Evolutionary conservation across 495 filamentous ascomycete species (phyloP).

Genomic region (Aspergillus coremiiformis): DNA sequence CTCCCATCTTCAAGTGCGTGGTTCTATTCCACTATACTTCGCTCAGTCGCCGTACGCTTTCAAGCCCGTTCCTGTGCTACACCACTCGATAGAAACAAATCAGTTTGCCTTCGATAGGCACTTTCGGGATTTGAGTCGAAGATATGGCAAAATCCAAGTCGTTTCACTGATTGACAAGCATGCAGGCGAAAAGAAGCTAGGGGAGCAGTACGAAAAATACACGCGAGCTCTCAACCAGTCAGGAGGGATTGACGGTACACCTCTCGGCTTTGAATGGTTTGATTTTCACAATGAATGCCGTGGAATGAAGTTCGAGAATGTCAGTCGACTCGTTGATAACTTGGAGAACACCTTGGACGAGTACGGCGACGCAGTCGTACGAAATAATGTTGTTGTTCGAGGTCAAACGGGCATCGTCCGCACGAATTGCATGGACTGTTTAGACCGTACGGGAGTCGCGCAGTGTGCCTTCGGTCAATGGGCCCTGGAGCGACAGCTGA

Average conservation of each 20-base stretch:
- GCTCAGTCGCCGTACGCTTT: constrained; percentile 88
- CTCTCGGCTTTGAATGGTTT: constrained; percentile 84
- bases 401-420: constrained; percentile 69
- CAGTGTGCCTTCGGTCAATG: constrained; percentile 77
- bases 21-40: constrained; percentile 88
- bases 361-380: constrained; percentile 56
- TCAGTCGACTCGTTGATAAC: constrained; percentile 64
- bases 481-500: constrained; percentile 69
- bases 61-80: constrained; percentile 75
- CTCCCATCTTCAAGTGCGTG: constrained; percentile 79
- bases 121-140: constrained; percentile 54
- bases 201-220: constrained; percentile 64
- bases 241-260: constrained; percentile 42
- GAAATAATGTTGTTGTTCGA: constrained; percentile 40
- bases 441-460: constrained; percentile 89
- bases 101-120: constrained; percentile 70
- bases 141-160: constrained; percentile 71
- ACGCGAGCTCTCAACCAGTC: constrained; percentile 56
- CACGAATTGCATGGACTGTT: constrained; percentile 97
- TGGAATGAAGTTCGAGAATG: constrained; percentile 96
- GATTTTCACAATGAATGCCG: constrained; percentile 87
- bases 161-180: constrained; percentile 83
- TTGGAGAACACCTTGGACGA: constrained; percentile 56
- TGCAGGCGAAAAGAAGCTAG: constrained; percentile 69
- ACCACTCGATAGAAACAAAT: constrained; percentile 70